Base-by-base conservation (phyloP, 441 rosid genomes). In the Pelargonium myrrhifolium region DNA sequence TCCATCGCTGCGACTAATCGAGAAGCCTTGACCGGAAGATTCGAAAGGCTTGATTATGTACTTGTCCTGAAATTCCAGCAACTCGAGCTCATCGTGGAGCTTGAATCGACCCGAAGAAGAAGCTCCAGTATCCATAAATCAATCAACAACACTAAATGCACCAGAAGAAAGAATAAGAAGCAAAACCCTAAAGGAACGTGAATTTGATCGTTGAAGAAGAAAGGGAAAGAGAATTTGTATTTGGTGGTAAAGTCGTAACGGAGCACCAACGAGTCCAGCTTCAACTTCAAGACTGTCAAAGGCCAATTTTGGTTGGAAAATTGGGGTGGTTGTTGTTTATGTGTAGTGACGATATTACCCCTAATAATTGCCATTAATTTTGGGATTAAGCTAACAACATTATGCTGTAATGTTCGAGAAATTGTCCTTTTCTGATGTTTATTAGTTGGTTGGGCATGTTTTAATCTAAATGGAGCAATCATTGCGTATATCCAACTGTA, bases 31-130 rank as follows among this genome's bases (percentile, higher is more conserved):
- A 65, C 51, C 55, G n/a, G 89, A 87, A 72, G 85, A 84, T 42
- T 80, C 85, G 17, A 77, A 64, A 39, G 96, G 78, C 72, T 78
- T 86, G 78, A 91, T 75, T 68, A 93, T 89, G 77, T 80, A 93
- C 82, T 79, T 88, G 61, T 87, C 96, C 28, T 76, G 84, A 66
- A 84, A 91, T 70, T 93, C 97, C 66, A 65, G 87, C 85, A 93
- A 80, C 69, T 89, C 82, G 28, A 93, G 72, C 58, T 74, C 81
- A 65, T 89, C 93, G 70, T 65, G 63, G 56, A 93, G 90, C 85
- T 83, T 89, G 87, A 89, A 93, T 63, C 84, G 75, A 75, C 68
- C 72, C 0, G 70, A 56, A 17, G 76, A 40, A 11, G 69, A 35
- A 51, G 58, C 58, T 51, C 17, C 9, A n/a, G 7, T 51, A 18